Conservation (phyloP, 2,329 filamentous ascomycete genomes). For the Fusarium oxysporum region DNA sequence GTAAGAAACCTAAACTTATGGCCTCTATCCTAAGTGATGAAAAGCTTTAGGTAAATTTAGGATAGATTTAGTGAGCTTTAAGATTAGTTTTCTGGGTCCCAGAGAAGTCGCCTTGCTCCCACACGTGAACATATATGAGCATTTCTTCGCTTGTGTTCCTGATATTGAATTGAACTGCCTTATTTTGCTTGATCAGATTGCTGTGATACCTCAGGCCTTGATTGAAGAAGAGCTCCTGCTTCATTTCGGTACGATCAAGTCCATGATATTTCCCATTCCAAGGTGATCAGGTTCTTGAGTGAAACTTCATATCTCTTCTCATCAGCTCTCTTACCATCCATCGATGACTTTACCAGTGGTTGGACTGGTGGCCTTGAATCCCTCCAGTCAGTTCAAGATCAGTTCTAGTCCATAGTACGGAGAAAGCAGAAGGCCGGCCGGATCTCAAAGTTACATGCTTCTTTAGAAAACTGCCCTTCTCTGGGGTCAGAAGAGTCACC, state of each 20-base stretch:
- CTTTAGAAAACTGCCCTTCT: slow-evolving; percentile 50
- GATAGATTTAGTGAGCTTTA: fast-evolving
- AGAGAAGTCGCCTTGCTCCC: not conserved
- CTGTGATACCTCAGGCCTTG: not conserved
- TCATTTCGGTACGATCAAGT: not conserved
- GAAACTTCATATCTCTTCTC: not conserved
- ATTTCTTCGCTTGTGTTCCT: not conserved
- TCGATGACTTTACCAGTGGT: not conserved
- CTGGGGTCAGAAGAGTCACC: slow-evolving; percentile 41
- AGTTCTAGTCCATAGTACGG: slow-evolving; percentile 47
- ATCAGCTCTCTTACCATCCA: not conserved
- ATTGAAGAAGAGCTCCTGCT: not conserved
- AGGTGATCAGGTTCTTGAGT: too few relatives aligned
- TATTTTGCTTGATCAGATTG: not conserved
- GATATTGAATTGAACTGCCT: too few relatives aligned
- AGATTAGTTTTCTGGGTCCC: not conserved
- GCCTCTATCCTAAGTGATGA: fast-evolving
- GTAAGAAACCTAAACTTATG: fast-evolving
- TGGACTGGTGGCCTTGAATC: not conserved
- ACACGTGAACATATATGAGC: not conserved
- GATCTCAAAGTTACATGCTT: slow-evolving; percentile 49
- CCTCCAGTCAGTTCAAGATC: slow-evolving; percentile 40
- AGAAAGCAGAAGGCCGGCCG: slow-evolving; percentile 21
- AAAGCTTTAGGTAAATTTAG: not conserved
- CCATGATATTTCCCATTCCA: not conserved